These are phyloP conservation scores for Leccinum insigne DNA, from an alignment of 1,284 basidiomycete species.

Conservation along the genomic window DNA sequence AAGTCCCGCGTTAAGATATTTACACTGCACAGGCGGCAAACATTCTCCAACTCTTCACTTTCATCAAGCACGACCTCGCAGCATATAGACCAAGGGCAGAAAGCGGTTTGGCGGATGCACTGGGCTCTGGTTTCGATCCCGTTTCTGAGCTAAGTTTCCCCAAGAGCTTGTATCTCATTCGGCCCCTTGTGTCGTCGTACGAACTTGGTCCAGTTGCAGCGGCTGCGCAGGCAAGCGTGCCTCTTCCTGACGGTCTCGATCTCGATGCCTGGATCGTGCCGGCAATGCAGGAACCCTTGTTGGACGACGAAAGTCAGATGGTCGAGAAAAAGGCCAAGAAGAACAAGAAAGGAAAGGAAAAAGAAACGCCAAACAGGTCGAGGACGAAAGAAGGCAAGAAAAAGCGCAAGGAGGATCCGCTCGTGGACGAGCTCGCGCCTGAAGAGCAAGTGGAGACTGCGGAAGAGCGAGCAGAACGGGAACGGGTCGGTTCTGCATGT, in stretches of 20 bases:
- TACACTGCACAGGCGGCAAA: too few species aligned
- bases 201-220: too few species aligned
- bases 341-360: constrained; percentile 53
- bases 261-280: constrained; percentile 85
- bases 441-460: constrained; percentile 47
- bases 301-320: constrained; percentile 31
- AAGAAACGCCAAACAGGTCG: constrained; percentile 37
- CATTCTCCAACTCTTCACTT: too few species aligned
- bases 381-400: constrained; percentile 34
- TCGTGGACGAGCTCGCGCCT: constrained; percentile 5
- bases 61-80: too few species aligned
- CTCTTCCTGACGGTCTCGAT: constrained; percentile 56
- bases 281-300: constrained; percentile 47
- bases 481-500: constrained; percentile 42
- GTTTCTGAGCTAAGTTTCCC: too few species aligned
- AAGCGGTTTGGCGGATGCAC: too few species aligned
- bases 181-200: too few species aligned
- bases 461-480: constrained; percentile 58
- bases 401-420: constrained; percentile 33
- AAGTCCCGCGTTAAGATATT: too few species aligned
- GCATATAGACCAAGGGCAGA: too few species aligned
- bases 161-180: too few species aligned
- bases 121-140: too few species aligned
- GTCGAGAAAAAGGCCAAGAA: constrained; percentile 39
- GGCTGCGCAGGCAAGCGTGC: constrained; percentile 41